phyloP scores from a whole-genome alignment of 495 filamentous ascomycete species.

The Penicillium pancosmium region DNA sequence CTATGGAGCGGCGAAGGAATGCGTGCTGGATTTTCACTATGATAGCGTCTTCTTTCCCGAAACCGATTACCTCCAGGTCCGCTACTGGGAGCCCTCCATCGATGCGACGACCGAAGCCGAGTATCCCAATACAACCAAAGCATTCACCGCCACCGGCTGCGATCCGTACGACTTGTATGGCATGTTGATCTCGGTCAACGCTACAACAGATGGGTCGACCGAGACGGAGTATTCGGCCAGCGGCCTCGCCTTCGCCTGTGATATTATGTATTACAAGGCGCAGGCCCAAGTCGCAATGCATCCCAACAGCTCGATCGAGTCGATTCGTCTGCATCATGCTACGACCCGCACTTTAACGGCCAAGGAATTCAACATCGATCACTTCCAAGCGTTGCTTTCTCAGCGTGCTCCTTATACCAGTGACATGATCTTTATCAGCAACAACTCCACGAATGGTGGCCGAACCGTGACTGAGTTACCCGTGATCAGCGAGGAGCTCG shows the following conservation, averaged over 20 bases:
- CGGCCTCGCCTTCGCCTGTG: constrained; percentile 40
- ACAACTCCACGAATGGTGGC: constrained; percentile 33
- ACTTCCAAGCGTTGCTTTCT: constrained; percentile 39
- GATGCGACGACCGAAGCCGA: constrained; percentile 13
- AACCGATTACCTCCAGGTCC: constrained; percentile 41
- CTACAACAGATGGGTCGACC: constrained; percentile 17
- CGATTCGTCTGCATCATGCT: constrained; percentile 22
- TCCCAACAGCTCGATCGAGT: constrained; percentile 44
- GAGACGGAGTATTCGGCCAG: constrained; percentile 28
- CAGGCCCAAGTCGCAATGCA: constrained; percentile 40
- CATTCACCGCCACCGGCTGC: constrained; percentile 36
- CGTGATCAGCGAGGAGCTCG: constrained; percentile 40
- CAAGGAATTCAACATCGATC: constrained; percentile 37
- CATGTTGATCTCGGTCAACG: constrained; percentile 41
- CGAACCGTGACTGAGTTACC: constrained; percentile 40
- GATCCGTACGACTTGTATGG: constrained; percentile 43
- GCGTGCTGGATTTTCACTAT: constrained; percentile 39
- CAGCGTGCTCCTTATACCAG: constrained; percentile 44
- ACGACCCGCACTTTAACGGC: constrained; percentile 25
- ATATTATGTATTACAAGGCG: constrained; percentile 37
- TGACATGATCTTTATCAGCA: constrained; percentile 39
- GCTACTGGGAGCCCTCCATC: constrained; percentile 45
- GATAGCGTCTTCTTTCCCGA: constrained; percentile 33
- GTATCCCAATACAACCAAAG: constrained; percentile 20
- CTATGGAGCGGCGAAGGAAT: constrained; percentile 21